phyloP scores from a whole-genome alignment of 2,329 filamentous ascomycete genomes.

The Colletotrichum sp. region DNA sequence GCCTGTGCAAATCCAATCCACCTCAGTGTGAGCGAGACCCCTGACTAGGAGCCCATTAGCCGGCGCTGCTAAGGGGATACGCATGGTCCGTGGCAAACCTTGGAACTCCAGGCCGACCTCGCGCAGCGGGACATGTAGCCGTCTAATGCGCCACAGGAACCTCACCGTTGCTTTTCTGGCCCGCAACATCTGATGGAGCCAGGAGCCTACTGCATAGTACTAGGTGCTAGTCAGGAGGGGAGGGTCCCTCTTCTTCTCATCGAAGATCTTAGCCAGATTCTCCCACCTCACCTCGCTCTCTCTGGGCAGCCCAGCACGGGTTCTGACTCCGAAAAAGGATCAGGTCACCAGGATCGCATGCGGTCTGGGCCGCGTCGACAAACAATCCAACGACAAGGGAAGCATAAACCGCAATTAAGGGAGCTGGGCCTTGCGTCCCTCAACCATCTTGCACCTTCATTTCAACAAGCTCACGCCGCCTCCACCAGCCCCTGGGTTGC shows the following conservation, averaged over 20 bases:
- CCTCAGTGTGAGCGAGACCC: not conserved
- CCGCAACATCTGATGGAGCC: not conserved
- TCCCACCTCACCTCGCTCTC: not conserved
- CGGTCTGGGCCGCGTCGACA: not conserved
- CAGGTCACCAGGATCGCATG: not conserved
- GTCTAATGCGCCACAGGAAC: slow-evolving; percentile 2
- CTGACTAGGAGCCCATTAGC: slow-evolving; percentile 10
- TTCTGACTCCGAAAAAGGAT: not conserved
- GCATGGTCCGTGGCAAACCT: not conserved
- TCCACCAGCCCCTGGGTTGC: not conserved
- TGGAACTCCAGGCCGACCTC: not conserved
- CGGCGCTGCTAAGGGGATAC: not conserved
- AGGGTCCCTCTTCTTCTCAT: not conserved
- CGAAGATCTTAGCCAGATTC: not conserved
- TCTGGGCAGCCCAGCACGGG: not conserved
- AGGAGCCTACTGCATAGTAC: not conserved
- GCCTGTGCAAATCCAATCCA: not conserved
- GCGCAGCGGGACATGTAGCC: not conserved
- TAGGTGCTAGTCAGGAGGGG: not conserved
- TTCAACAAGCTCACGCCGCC: not conserved
- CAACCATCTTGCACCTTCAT: not conserved
- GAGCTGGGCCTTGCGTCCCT: not conserved
- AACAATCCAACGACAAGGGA: not conserved
- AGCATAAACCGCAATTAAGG: slow-evolving; percentile 11
- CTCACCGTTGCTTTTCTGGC: not conserved